phyloP scores from a whole-genome alignment of 164 flowering plant genomes.

The Sextonia rubra region DNA sequence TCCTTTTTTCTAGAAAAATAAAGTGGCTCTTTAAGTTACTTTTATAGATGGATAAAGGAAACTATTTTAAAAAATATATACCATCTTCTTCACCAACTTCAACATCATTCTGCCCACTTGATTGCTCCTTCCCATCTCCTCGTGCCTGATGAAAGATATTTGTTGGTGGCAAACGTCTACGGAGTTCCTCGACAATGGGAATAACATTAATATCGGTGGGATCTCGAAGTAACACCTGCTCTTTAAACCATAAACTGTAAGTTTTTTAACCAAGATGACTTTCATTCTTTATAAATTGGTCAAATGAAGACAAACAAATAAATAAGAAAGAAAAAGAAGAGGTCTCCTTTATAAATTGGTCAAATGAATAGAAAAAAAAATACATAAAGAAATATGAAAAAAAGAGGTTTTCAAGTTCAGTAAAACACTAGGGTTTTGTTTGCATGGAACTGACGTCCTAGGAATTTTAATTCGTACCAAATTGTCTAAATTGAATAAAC shows the following conservation, averaged over 20 bases:
- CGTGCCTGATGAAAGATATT: slow-evolving; percentile 29
- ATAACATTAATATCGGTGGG: slow-evolving; percentile 77
- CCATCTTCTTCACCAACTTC: slow-evolving; percentile 75
- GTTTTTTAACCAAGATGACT: too few species aligned
- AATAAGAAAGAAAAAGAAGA: too few species aligned
- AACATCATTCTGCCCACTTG: slow-evolving; percentile 43
- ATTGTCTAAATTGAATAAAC: too few species aligned
- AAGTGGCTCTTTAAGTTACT: not conserved
- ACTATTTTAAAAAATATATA: slow-evolving; percentile 10
- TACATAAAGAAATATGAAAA: too few species aligned
- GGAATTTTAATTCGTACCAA: too few species aligned
- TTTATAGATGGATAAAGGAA: not conserved
- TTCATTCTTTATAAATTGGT: too few species aligned
- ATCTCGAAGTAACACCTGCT: slow-evolving; percentile 84
- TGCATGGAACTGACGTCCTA: too few species aligned
- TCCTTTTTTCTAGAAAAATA: not conserved
- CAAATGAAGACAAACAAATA: too few species aligned
- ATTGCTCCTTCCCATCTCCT: slow-evolving; percentile 47
- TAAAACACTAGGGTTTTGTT: too few species aligned
- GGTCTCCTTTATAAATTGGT: too few species aligned
- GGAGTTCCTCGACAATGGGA: slow-evolving; percentile 87
- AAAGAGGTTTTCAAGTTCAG: too few species aligned
- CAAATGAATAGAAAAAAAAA: too few species aligned
- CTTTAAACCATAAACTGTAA: not conserved
- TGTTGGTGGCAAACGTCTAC: slow-evolving; percentile 55